Evolutionary conservation across 2,329 filamentous ascomycete species (phyloP), one percentile per base, ranked within the genome.

Genomic region (Lasiodiplodia hormozganensis): DNA sequence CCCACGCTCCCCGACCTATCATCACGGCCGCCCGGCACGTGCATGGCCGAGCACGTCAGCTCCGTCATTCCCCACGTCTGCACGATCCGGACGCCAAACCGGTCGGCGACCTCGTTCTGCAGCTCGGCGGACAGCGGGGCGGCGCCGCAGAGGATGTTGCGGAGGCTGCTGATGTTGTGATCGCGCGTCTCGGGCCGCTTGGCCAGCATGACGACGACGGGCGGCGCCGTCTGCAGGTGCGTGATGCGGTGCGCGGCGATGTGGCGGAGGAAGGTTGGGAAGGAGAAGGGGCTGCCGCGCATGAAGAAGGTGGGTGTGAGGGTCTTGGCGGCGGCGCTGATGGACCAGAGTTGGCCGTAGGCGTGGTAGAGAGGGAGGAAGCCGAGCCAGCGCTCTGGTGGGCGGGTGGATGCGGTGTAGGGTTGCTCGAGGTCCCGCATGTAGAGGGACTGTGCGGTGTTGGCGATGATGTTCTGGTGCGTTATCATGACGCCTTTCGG

Each of bases 41-140:
- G 62, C 51, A 51, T 38, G 70, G 78, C 71, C 76, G 79, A 67
- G 85, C 85, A 71, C 75, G 79, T 74, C 4, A 75, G 73, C 69
- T 88, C 86, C 0, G 85, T 87, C 82, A 87, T 86, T 1, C 86
- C 86, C 81, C 83, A 87, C 43, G 79, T 81, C 71, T 82, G 80
- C 1, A 80, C 77, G 8, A 82, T 74, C 49, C 78, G 77, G 10
- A 78, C 68, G n/a, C 72, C 72, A 43, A 76, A 75, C 12, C 73
- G 74, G 5, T 69, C 70, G n/a, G 76, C 78, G n/a, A 80, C 78
- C 60, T 79, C 76, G 64, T 79, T 79, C 68, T 81, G 78, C 4
- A 82, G 73, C 43, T 77, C 74, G 23, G 76, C 76, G 7, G 76
- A 76, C 67, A 81, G 75, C 0, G 80, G 80, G 34, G 80, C 80